Percentiles rank a stretch among this genome's conserved stretches.
phyloP scores from a whole-genome alignment of 1,139 yeast genomes.

The Taphrina communis region DNA sequence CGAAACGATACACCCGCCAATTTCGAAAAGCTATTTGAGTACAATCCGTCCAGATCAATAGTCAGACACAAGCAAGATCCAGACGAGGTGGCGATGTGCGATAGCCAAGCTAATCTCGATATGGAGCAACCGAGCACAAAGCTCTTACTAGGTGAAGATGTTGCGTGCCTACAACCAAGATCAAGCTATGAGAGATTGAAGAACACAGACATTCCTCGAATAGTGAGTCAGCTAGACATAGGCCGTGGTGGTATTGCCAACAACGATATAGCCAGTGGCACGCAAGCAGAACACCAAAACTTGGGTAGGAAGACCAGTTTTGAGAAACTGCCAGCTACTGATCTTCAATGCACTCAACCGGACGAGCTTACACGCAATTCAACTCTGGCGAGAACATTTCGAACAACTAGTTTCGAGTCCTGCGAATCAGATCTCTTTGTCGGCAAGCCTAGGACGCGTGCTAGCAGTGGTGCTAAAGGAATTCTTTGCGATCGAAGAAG shows the following conservation, averaged over 20 bases:
- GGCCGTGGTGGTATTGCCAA: not conserved
- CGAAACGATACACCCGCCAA: too few species aligned
- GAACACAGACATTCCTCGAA: not conserved
- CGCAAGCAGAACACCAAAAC: not conserved
- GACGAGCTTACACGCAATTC: not conserved
- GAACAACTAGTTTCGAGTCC: conserved; percentile 5
- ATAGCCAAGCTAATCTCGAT: too few species aligned
- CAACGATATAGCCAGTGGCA: not conserved
- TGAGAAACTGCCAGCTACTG: not conserved
- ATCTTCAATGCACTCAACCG: not conserved
- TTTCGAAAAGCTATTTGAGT: too few species aligned
- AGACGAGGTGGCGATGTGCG: too few species aligned
- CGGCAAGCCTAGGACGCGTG: not conserved
- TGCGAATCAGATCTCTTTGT: not conserved
- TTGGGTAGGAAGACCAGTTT: not conserved
- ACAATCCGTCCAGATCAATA: too few species aligned
- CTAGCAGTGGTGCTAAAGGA: not conserved
- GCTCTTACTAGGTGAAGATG: too few species aligned
- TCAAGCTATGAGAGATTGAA: not conserved
- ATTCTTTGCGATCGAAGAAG: not conserved
- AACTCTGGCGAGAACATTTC: not conserved
- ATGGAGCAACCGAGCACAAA: too few species aligned
- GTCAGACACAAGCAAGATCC: too few species aligned
- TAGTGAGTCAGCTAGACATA: too few species aligned
- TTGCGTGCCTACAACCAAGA: not conserved